A percentile compares a stretch with the other conserved stretches of the same genome.
phyloP scores from a whole-genome alignment of 352 stramenopile species.

The Pythium aquatile region DNA sequence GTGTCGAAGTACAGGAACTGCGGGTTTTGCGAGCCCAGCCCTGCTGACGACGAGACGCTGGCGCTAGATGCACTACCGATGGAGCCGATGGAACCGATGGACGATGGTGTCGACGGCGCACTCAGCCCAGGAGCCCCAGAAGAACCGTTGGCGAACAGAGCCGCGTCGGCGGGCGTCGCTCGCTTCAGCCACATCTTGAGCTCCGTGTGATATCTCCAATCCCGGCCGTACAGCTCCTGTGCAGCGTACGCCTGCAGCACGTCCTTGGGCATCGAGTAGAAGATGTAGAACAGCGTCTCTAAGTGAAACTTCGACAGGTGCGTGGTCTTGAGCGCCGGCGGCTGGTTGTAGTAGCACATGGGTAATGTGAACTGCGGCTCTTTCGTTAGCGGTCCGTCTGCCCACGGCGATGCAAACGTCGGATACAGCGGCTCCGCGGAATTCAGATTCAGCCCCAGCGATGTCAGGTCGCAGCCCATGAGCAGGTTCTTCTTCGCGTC shows the following conservation, averaged over 20 bases:
- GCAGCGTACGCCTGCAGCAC: conserved; percentile 92
- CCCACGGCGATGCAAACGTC: conserved; percentile 81
- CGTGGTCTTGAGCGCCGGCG: conserved; percentile 96
- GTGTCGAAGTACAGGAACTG: conserved; percentile 97
- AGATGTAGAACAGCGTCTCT: conserved; percentile 99
- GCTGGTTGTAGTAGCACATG: conserved; percentile 91
- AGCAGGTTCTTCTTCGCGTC: conserved; percentile 74
- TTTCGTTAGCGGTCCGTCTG: conserved; percentile 67
- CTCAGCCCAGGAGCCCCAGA: conserved; percentile 25
- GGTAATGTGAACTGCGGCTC: conserved; percentile 84
- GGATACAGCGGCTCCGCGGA: conserved; percentile 78
- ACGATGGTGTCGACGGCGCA: conserved; percentile 32
- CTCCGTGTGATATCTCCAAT: conserved; percentile 97
- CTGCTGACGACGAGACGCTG: conserved; percentile 26
- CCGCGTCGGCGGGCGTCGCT: conserved; percentile 55
- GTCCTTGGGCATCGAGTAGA: conserved; percentile 98
- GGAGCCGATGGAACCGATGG: conserved; percentile 44
- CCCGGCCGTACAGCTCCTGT: conserved; percentile 90
- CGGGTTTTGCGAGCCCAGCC: conserved; percentile 38
- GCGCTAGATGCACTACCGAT: conserved; percentile 57
- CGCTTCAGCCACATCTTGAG: conserved; percentile 97
- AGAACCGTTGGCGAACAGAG: conserved; percentile 44
- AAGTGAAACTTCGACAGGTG: conserved; percentile 98
- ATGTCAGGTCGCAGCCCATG: conserved; percentile 80
- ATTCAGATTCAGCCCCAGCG: conserved; percentile 83